Evolutionary conservation across 1,284 basidiomycete species (phyloP).

Genomic region (Butyriboletus appendiculatus): DNA sequence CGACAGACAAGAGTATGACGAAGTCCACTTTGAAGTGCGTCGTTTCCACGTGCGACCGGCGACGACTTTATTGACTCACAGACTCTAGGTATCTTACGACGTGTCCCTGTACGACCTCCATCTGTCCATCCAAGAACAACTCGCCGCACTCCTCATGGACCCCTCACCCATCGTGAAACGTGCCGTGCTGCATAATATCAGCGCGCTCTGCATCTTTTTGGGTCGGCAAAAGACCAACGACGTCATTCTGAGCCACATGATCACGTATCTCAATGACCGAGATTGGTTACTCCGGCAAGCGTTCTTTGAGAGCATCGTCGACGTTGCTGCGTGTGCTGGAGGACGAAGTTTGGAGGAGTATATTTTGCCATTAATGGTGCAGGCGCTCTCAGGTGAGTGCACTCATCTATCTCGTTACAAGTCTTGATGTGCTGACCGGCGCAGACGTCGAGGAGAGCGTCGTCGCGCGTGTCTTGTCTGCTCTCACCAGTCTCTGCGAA

Average conservation of each 20-base stretch:
- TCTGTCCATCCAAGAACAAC: slow-evolving; percentile 83
- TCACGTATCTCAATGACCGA: slow-evolving; percentile 96
- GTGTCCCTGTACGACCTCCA: slow-evolving; percentile 85
- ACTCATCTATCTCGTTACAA: background rate
- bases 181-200: slow-evolving; percentile 78
- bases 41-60: background rate
- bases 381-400: slow-evolving; percentile 80
- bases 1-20: slow-evolving; percentile 74
- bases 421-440: background rate
- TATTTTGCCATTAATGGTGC: slow-evolving; percentile 93
- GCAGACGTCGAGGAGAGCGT: slow-evolving; percentile 95
- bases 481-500: slow-evolving; percentile 85
- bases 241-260: slow-evolving; percentile 94
- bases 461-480: slow-evolving; percentile 82
- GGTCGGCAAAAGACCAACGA: slow-evolving; percentile 94
- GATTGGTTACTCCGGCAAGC: slow-evolving; percentile 91
- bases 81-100: slow-evolving; percentile 81
- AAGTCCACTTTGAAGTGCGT: slow-evolving; percentile 70
- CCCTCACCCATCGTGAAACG: slow-evolving; percentile 76
- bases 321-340: slow-evolving; percentile 91
- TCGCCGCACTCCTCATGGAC: slow-evolving; percentile 77
- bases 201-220: slow-evolving; percentile 89
- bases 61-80: slow-evolving; percentile 6
- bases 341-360: slow-evolving; percentile 84
- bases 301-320: slow-evolving; percentile 95